These are phyloP conservation scores for Camellia lanceoleosa DNA, from an alignment of 148 eudicot species.

Conservation along the genomic window DNA sequence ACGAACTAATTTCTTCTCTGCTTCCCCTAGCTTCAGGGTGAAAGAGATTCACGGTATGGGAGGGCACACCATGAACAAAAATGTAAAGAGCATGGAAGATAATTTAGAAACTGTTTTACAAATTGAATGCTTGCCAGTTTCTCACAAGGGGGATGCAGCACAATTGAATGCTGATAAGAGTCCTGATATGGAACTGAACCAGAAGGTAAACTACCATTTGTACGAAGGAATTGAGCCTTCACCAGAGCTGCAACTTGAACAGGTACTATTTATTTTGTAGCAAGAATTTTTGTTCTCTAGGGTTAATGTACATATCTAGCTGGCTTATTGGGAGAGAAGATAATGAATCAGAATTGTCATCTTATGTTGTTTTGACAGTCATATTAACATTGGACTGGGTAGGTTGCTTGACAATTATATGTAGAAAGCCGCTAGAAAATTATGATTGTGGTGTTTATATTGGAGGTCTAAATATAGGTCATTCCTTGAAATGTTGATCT, in stretches of 20 bases:
- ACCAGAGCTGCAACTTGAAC: conserved; percentile 27
- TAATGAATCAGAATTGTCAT: background rate
- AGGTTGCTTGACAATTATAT: conserved; percentile 3
- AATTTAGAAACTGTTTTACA: no score
- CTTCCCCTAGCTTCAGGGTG: no score
- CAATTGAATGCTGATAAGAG: no score
- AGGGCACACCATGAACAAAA: no score
- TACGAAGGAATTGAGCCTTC: no score
- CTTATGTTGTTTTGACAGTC: background rate
- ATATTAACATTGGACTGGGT: background rate
- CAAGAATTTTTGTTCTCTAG: background rate
- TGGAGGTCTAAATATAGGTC: background rate
- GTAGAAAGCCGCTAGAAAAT: conserved; percentile 7
- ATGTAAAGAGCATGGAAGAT: no score
- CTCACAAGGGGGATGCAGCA: no score
- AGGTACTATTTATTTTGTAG: conserved; percentile 39
- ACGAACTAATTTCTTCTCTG: no score
- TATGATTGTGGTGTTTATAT: background rate
- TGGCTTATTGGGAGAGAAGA: conserved; percentile 5
- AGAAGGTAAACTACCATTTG: no score
- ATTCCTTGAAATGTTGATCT: background rate
- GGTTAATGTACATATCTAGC: background rate
- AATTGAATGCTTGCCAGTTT: no score
- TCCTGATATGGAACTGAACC: no score
- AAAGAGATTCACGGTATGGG: no score